Conservation (phyloP, 768 basidiomycete genomes). For the Tylopilus vinaceipallidus region DNA sequence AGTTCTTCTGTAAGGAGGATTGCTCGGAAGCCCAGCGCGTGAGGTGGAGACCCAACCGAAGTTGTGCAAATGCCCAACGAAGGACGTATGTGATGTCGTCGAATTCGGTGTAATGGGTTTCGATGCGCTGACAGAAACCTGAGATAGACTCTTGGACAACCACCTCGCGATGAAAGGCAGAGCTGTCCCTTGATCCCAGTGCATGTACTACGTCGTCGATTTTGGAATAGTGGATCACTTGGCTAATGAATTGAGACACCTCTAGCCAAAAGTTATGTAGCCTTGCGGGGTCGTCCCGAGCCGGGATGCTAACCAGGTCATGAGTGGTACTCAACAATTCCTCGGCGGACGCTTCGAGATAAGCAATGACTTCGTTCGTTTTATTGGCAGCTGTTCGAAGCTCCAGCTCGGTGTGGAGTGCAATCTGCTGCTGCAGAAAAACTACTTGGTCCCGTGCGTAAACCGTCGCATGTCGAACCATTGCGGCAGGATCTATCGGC, state of each 20-base stretch:
- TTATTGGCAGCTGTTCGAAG: conserved; percentile 52
- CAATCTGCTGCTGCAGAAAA: conserved; percentile 46
- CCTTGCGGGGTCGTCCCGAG: conserved; percentile 42
- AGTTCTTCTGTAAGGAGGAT: conserved; percentile 15
- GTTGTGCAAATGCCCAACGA: conserved; percentile 58
- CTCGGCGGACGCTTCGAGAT: conserved; percentile 40
- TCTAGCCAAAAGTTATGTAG: conserved; percentile 72
- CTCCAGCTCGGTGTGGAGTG: conserved; percentile 57
- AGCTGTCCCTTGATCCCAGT: conserved; percentile 36
- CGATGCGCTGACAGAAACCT: conserved; percentile 74
- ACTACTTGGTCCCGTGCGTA: conserved; percentile 44
- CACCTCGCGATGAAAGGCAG: conserved; percentile 53
- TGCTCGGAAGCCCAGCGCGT: conserved; percentile 31
- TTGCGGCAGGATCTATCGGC: conserved; percentile 83
- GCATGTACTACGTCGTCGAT: conserved; percentile 45
- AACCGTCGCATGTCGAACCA: conserved; percentile 45
- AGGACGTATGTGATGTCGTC: conserved; percentile 69
- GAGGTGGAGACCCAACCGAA: conserved; percentile 73
- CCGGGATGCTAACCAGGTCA: conserved; percentile 29
- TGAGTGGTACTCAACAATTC: conserved; percentile 27
- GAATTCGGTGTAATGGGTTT: conserved; percentile 64
- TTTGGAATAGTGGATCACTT: conserved; percentile 49
- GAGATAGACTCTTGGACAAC: conserved; percentile 77
- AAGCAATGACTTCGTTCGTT: conserved; percentile 45
- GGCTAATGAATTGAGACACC: conserved; percentile 69